A percentile compares a stretch with the other conserved stretches of the same genome.
These are phyloP conservation scores for Epichloe coenophiala DNA, from an alignment of 2,329 filamentous ascomycete species.

Conservation along the genomic window DNA sequence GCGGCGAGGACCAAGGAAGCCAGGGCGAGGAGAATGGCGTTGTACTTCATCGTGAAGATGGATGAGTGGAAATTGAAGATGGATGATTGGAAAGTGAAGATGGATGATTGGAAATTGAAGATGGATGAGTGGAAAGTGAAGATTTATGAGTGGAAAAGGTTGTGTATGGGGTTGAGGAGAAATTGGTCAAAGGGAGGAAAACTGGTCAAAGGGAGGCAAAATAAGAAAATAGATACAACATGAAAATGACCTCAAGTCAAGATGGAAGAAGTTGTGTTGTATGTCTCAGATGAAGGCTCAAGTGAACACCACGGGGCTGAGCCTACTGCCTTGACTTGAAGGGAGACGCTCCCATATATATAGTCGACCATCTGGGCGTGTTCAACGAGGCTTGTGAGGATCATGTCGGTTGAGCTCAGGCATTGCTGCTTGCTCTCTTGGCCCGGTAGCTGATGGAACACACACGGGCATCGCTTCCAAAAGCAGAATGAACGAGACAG, in stretches of 20 bases:
- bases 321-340: not conserved
- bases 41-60: conserved; percentile 19
- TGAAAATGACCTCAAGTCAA: not conserved
- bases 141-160: not conserved
- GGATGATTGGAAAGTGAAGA: not conserved
- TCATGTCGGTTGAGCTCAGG: not conserved
- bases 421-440: not conserved
- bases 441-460: not conserved
- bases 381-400: not conserved
- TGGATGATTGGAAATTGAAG: not conserved
- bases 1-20: conserved; percentile 13
- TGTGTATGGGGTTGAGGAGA: not conserved
- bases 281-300: not conserved
- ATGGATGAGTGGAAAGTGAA: too few relatives aligned
- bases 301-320: not conserved
- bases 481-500: not conserved
- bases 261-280: too few relatives aligned
- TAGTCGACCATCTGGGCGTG: not conserved
- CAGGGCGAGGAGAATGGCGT: conserved; percentile 11
- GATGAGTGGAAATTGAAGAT: not conserved
- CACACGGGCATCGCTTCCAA: not conserved
- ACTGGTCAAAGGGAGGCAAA: too few relatives aligned
- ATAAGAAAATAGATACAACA: not conserved
- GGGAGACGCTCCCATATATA: not conserved
- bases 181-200: too few relatives aligned